Conservation (phyloP, 192 early-diverging fungal species). For the Geranomyces michiganensis region DNA sequence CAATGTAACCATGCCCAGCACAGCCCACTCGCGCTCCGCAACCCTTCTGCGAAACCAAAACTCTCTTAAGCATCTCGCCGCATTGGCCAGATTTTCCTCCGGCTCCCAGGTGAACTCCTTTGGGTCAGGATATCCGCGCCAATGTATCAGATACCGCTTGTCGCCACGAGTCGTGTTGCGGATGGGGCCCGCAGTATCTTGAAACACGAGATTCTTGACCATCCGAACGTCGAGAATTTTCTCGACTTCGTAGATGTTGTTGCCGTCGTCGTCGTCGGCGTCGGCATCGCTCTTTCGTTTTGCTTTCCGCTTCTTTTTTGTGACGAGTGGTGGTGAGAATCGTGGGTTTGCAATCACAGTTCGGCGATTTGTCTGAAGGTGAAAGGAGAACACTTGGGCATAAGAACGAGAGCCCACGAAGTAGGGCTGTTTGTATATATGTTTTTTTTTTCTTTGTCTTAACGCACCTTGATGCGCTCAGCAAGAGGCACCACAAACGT, state of each 20-base stretch:
- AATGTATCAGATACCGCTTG: constrained; percentile 5
- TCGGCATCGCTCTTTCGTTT: neutral
- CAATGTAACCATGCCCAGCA: neutral
- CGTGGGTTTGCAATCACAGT: no score
- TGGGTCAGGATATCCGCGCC: constrained; percentile 7
- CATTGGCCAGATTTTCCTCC: constrained; percentile 18
- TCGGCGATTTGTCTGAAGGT: no score
- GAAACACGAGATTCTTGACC: neutral
- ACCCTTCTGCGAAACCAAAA: neutral
- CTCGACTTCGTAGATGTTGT: constrained; percentile 1
- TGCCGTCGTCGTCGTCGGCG: neutral
- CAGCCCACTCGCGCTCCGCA: neutral
- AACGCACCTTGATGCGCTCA: no score
- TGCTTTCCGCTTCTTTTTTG: no score
- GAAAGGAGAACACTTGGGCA: no score
- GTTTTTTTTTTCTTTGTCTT: no score
- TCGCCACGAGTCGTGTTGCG: neutral
- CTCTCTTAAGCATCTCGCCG: neutral
- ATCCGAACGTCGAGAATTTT: neutral
- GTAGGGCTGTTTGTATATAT: no score
- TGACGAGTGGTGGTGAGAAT: no score
- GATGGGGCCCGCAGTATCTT: no score
- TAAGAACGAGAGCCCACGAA: no score
- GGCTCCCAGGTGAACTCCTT: constrained; percentile 23
- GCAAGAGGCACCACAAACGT: no score